These are phyloP conservation scores for Aureobasidium sp. DNA, from an alignment of 2,329 filamentous ascomycete genomes.

Conservation along the genomic window DNA sequence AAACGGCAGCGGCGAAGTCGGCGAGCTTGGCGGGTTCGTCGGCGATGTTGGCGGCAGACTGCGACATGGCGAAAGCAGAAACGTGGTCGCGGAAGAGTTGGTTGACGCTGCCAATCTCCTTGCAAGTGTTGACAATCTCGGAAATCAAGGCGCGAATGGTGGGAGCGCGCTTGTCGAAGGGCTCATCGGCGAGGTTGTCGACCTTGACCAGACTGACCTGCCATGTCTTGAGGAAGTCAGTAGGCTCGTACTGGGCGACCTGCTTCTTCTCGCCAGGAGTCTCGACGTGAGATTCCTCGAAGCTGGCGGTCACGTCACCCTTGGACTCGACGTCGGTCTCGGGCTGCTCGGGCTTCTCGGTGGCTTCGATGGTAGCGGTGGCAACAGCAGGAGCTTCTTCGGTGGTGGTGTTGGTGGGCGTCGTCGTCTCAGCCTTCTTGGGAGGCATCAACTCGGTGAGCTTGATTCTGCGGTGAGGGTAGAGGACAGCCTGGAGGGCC, in stretches of 20 bases:
- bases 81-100: constrained; percentile 95
- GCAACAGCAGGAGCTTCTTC: constrained; percentile 38
- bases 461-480: constrained; percentile 90
- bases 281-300: constrained; percentile 72
- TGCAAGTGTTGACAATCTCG: constrained; percentile 98
- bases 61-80: constrained; percentile 91
- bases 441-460: constrained; percentile 77
- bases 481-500: constrained; percentile 83
- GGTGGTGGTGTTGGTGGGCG: constrained; percentile 30
- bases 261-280: constrained; percentile 34
- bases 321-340: constrained; percentile 52
- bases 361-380: constrained; percentile 39
- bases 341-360: constrained; percentile 11
- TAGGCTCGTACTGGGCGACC: constrained; percentile 67
- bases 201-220: constrained; percentile 92
- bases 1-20: constrained; percentile 94
- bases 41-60: constrained; percentile 88
- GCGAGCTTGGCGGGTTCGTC: constrained; percentile 92
- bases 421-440: constrained; percentile 34
- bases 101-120: constrained; percentile 90
- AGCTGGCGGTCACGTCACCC: constrained; percentile 93
- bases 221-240: constrained; percentile 83
- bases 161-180: constrained; percentile 80
- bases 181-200: constrained; percentile 82
- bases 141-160: constrained; percentile 88